Percentiles rank a stretch among this genome's conserved stretches.
phyloP scores from a whole-genome alignment of 1,139 yeast genomes.

The Yamadazyma jaroonii region DNA sequence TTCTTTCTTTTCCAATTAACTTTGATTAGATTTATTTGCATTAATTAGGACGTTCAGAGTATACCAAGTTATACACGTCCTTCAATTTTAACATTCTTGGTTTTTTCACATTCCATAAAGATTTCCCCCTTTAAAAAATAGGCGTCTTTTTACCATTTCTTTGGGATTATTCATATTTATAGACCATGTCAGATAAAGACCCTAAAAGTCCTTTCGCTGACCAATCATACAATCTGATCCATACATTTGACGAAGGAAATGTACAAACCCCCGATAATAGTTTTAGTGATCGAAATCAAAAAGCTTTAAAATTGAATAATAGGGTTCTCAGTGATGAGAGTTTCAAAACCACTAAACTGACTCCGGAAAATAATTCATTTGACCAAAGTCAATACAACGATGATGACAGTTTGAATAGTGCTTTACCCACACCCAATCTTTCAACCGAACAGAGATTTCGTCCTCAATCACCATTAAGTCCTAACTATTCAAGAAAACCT shows the following conservation, averaged over 20 bases:
- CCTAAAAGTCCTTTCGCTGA: slow-evolving; percentile 17
- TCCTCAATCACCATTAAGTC: slow-evolving; percentile 12
- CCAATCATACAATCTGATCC: slow-evolving; percentile 11
- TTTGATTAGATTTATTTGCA: background rate
- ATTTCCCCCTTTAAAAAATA: background rate
- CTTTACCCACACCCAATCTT: slow-evolving; percentile 29
- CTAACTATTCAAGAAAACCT: slow-evolving; percentile 16
- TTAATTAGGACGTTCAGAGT: too few relatives aligned
- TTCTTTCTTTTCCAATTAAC: background rate
- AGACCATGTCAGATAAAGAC: slow-evolving; percentile 5
- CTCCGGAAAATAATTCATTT: slow-evolving; percentile 7
- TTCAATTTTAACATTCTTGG: too few relatives aligned
- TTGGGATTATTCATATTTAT: background rate
- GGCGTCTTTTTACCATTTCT: background rate
- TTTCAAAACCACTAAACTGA: slow-evolving; percentile 17
- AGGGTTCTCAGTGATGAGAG: slow-evolving; percentile 19
- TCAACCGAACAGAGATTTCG: slow-evolving; percentile 13
- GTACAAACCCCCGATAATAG: slow-evolving; percentile 1
- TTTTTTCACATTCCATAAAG: too few relatives aligned
- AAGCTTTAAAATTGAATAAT: slow-evolving; percentile 1
- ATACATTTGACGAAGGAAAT: background rate
- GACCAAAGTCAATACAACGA: slow-evolving; percentile 11
- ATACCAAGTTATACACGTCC: too few relatives aligned
- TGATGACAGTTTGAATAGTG: slow-evolving; percentile 12
- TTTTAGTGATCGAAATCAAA: background rate